Conservation (phyloP, 805 yeast genomes). For the Candida parachauliodes region DNA sequence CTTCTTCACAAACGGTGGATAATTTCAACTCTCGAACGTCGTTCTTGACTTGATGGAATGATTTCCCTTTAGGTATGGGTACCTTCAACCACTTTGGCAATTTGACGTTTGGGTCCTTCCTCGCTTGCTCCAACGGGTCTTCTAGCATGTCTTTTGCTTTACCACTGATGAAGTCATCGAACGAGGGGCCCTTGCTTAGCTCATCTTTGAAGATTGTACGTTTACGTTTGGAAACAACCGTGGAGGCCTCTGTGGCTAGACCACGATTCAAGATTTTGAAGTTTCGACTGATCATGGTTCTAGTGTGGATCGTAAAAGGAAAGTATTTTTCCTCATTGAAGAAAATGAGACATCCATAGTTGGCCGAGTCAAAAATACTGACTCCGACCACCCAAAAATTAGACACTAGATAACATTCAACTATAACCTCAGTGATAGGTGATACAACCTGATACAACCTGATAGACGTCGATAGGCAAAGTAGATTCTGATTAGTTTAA, state of each 20-base stretch:
- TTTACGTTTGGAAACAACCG: conserved; percentile 36
- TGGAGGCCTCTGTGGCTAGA: conserved; percentile 8
- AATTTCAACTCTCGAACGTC: conserved; percentile 86
- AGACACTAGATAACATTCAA: too few species aligned
- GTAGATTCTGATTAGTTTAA: too few species aligned
- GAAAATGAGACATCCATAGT: too few species aligned
- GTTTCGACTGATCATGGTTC: conserved; percentile 4
- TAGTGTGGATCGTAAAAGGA: too few species aligned
- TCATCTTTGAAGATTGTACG: conserved; percentile 63
- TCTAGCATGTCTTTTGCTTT: conserved; percentile 62
- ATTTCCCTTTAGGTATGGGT: conserved; percentile 93
- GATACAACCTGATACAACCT: too few species aligned
- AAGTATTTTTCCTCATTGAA: too few species aligned
- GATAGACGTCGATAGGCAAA: too few species aligned
- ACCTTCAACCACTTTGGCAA: conserved; percentile 93
- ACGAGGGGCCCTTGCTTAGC: conserved; percentile 82
- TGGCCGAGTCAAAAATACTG: too few species aligned
- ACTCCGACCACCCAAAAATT: too few species aligned
- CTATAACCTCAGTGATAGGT: too few species aligned
- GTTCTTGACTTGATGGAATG: conserved; percentile 72
- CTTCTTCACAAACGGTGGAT: conserved; percentile 97
- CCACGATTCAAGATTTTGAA: neutral
- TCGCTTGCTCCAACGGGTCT: conserved; percentile 77
- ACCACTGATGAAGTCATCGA: conserved; percentile 85
- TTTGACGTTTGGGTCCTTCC: conserved; percentile 65